Base-by-base conservation (phyloP, 164 flowering plant genomes). In the Vitis amurensis region DNA sequence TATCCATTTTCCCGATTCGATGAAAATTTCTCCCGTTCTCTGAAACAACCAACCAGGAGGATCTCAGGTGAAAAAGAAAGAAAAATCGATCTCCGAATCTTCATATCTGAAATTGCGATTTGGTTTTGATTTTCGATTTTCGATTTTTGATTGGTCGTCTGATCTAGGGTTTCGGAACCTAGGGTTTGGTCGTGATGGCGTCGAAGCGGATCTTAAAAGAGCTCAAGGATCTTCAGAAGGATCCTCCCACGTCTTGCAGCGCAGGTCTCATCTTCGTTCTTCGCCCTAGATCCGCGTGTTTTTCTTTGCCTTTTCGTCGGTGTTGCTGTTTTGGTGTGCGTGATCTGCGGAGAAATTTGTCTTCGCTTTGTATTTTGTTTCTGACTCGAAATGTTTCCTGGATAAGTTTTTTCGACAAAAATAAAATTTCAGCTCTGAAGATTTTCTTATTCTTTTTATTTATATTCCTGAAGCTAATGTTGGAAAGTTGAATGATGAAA, bases 221-320 rank as follows among this genome's bases (percentile, higher is more conserved):
- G 71, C 79, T 80, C 71, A 78, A 80, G 81, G 83, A 80, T 80
- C 81, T 80, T 48, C 83, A 82, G 85, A 76, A 79, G 29, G 85
- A 80, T 80, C 85, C 85, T 75, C 83, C 83, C 71, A 77, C 83
- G 44, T 82, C 83, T 55, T 82, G 84, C 77, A 81, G 84, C 64
- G 84, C 84, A 30, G 84, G 84, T 80, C 27, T 66, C 19, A 9
- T 58, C 50, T 70, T n/a, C 47, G 11, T 51, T 37, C 44, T 37
- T 37, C 44, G 4, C 44, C 44, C 17, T 10, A 53, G 69, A 66
- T 66, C 59, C 69, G 15, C 55, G 9, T 11, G 23, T 7, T 66
- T 30, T 55, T 48, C 23, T 47, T 48, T 16, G 13, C 17, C 17
- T 51, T 3, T 51, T 6, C 44, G 44, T 23, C 52, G 4, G 8